Base-by-base conservation (phyloP, 495 filamentous ascomycete species). In the Hypoxylon perforatum region DNA sequence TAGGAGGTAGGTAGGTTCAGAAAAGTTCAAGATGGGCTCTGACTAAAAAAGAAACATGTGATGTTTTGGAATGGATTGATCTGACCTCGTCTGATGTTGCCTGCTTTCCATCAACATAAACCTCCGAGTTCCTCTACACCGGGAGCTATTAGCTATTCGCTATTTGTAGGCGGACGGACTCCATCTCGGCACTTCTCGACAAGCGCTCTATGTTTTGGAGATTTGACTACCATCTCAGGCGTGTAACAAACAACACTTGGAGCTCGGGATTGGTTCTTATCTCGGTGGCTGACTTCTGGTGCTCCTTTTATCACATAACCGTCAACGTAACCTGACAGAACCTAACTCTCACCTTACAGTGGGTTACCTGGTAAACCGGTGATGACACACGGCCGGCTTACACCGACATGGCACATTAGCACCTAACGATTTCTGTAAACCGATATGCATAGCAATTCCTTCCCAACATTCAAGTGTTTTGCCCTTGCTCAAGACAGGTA, bases 51-150 rank as follows among this genome's bases (percentile, higher is more conserved):
- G 65, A 54, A 69, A 69, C 66, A 45, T 57, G 56, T 41, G 49
- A 39, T 63, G 55, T 69, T 68, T 69, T 69, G 55, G 30, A 59
- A 59, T 69, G 33, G 55, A 69, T 55, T 56, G 54, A 69, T 60
- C 59, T 55, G 33, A 51, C 47, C 52, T 68, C 33, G 38, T 58
- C 58, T 42, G 58, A 58, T 58, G 52, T 57, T 47, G 30, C 39
- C 42, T 52, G 19, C 59, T 62, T 22, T 30, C 28, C 7, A 28
- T 28, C 3, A 7, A 28, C 7, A 36, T 12, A 14, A 17, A 45
- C 6, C 9, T 17, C 47, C 22, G 4, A 2, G 23, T 17, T 35
- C 15, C 25, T 28, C 4, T 10, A 17, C 4, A 1, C 18, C 25
- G 39, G 5, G 39, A 17, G 14, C 39, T 42, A 39, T 14, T 39